Evolutionary conservation across 768 basidiomycete genomes (phyloP), one percentile per base, ranked within the genome.

Genomic region (Lanmaoa rubissima): DNA sequence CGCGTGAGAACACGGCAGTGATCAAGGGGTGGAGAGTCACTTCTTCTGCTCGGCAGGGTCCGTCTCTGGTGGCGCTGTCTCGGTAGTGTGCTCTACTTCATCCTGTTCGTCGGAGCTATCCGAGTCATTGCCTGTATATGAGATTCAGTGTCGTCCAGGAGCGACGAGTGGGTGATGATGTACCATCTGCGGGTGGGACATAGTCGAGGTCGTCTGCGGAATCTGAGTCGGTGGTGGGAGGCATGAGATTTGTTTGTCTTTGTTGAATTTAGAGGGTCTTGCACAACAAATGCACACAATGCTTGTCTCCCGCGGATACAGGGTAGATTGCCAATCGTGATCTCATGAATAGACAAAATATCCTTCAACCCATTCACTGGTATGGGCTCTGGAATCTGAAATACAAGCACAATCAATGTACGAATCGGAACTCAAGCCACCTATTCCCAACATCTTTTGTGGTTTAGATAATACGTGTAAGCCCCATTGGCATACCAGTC

Each of bases 181-280:
- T 58, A 81, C 73, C 72, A n/a, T 79, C 73, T 26, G 64, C 73
- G 21, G 76, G 74, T 19, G 87, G 89, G 17, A 84, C 75, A 53
- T 87, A 90, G 69, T 91, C 89, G 17, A 44, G 17, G n/a, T 76
- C 77, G 57, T 86, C 82, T 63, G 87, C 87, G 24, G 84, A 85
- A 63, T 87, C 87, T 4, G 82, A 82, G 54, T 78, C 66, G 57
- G 48, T 63, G 59, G 60, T 32, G 1, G 50, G 54, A 57, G 51
- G 48, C 61, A 61, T 68, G 57, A 51, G 48, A 17, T 13, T 58
- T 71, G 57, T 71, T 71, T 71, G 61, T 57, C 41, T 5, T 53
- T 73, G 62, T 71, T 71, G 61, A 61, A 63, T 58, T 60, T 48
- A 46, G 55, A 67, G 48, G 68, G 12, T 52, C 38, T 58, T 59